Conservation (phyloP, 2,329 filamentous ascomycete genomes). For the Epichloe aotearoae region DNA sequence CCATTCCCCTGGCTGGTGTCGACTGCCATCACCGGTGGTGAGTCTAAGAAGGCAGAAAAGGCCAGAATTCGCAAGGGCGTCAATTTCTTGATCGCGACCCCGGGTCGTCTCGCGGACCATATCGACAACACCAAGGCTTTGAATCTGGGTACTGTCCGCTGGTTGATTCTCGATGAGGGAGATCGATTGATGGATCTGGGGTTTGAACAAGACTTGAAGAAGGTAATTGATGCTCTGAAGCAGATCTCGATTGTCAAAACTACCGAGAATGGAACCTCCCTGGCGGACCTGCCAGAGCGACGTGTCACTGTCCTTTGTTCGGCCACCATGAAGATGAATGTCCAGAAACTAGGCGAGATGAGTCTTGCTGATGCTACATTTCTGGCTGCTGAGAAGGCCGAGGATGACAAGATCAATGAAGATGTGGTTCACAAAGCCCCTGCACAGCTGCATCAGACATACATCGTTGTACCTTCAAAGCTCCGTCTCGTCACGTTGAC, state of each 20-base stretch:
- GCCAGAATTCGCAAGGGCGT: constrained; percentile 85
- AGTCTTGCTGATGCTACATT: constrained; percentile 87
- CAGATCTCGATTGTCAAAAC: constrained; percentile 45
- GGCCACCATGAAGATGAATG: constrained; percentile 95
- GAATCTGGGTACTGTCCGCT: constrained; percentile 77
- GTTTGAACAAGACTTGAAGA: constrained; percentile 86
- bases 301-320: constrained; percentile 86
- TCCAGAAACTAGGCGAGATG: constrained; percentile 86
- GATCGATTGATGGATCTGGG: constrained; percentile 98
- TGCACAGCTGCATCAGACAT: constrained; percentile 86
- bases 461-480: constrained; percentile 78
- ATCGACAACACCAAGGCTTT: constrained; percentile 83
- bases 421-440: constrained; percentile 61
- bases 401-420: constrained; percentile 31
- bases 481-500: constrained; percentile 79
- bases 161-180: constrained; percentile 90
- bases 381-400: constrained; percentile 53
- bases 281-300: constrained; percentile 57
- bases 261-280: constrained; percentile 42
- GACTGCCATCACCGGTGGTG: constrained; percentile 63
- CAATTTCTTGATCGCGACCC: constrained; percentile 92
- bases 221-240: constrained; percentile 70
- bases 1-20: constrained; percentile 94
- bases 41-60: constrained; percentile 71
- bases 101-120: constrained; percentile 82